phyloP scores from a whole-genome alignment of 106 monocot genomes.

The Dendrobium catenatum region DNA sequence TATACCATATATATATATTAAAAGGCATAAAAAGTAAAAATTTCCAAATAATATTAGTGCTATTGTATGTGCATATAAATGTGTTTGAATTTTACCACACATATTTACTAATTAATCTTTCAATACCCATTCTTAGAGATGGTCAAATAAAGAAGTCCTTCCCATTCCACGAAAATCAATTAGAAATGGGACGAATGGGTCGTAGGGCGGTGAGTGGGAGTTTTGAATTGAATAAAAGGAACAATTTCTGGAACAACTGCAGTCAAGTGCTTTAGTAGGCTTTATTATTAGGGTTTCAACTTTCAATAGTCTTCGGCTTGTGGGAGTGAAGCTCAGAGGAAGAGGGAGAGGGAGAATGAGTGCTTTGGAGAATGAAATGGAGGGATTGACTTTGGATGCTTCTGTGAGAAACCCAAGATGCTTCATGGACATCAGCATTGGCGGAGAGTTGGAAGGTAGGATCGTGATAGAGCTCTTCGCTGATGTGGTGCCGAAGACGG shows the following conservation, averaged over 20 bases:
- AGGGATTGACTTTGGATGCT: background rate
- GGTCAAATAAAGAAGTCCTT: too few species aligned
- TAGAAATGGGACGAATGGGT: background rate
- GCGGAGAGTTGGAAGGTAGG: constrained; percentile 24
- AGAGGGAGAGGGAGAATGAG: background rate
- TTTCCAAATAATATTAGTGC: too few species aligned
- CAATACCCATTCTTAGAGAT: too few species aligned
- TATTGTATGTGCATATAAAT: too few species aligned
- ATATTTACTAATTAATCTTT: too few species aligned
- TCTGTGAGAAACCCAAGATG: constrained; percentile 14
- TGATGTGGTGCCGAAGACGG: constrained; percentile 19
- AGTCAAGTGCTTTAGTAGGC: background rate
- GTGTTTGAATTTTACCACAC: too few species aligned
- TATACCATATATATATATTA: too few species aligned
- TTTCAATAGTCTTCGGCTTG: background rate
- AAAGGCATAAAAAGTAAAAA: too few species aligned
- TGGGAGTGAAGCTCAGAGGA: background rate
- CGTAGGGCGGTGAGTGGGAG: background rate
- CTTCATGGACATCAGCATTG: constrained; percentile 27
- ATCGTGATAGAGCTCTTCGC: constrained; percentile 27
- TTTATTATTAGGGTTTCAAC: constrained; percentile 6
- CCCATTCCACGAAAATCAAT: too few species aligned
- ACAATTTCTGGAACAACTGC: background rate
- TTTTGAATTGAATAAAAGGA: constrained; percentile 6
- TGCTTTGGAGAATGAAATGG: constrained; percentile 1